A percentile compares a stretch with the other conserved stretches of the same genome.
These are phyloP conservation scores for Gaertneriomyces semiglobifer DNA, from an alignment of 192 early-diverging fungal species.

Conservation along the genomic window DNA sequence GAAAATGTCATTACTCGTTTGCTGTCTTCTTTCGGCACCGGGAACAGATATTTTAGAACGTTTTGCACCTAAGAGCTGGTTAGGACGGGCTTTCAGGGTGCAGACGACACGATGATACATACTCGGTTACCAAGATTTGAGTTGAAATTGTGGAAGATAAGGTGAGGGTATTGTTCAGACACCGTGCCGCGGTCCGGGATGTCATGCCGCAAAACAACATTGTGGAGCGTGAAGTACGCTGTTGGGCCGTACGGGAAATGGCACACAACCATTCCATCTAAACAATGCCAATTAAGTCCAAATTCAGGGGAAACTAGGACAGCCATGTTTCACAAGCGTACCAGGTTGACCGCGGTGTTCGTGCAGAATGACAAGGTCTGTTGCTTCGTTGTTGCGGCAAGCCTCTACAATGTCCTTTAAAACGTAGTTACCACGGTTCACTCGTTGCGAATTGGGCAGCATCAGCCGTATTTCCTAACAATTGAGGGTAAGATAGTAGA, in stretches of 20 bases:
- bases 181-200: constrained; percentile 95
- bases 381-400: constrained; percentile 88
- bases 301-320: not conserved
- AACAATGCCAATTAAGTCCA: constrained; percentile 9
- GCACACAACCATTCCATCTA: constrained; percentile 87
- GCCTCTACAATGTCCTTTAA: constrained; percentile 95
- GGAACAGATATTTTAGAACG: constrained; percentile 95
- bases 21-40: constrained; percentile 93
- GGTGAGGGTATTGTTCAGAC: constrained; percentile 94
- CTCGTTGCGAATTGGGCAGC: constrained; percentile 93
- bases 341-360: constrained; percentile 93
- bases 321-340: constrained; percentile 32
- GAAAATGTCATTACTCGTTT: constrained; percentile 97
- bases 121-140: constrained; percentile 81
- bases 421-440: constrained; percentile 96
- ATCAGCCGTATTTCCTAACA: constrained; percentile 82
- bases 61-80: constrained; percentile 54
- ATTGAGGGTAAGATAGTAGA: not conserved
- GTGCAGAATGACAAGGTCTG: constrained; percentile 92
- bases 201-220: constrained; percentile 96
- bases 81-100: not conserved
- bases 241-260: constrained; percentile 99
- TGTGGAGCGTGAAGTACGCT: constrained; percentile 94
- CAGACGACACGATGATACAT: not conserved
- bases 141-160: constrained; percentile 94